Evolutionary conservation across 169 alveolate genomes (phyloP), one percentile per base, ranked within the genome.

Genomic region (Babesia ovata): DNA sequence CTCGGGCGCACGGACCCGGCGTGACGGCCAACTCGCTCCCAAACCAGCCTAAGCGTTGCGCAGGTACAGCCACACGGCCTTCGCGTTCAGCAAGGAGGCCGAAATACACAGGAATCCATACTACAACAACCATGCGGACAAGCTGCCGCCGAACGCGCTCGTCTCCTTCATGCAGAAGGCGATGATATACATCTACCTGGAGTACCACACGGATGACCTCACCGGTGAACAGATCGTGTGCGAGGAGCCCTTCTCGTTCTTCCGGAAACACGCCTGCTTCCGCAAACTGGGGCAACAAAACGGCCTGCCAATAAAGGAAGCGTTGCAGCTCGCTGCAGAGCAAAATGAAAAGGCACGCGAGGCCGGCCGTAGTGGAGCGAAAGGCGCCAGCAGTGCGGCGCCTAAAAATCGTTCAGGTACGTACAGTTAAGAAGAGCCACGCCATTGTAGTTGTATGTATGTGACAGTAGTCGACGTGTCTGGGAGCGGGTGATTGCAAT

Each of bases 161-260:
- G 93, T 93, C 33, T 87, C 95, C 21, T 90, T 93, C 33, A 82
- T 93, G 79, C 97, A 93, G 82, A 93, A 93, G 83, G 96, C 97
- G n/a, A 72, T 93, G 85, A 86, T 92, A 42, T 93, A 86, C 76
- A 90, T 92, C 42, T 92, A 91, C 65, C 65, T 93, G 46, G 97
- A 93, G 76, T 92, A 87, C 60, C 97, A 93, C 86, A 92, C 95
- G 16, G 96, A 93, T 26, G 91, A 89, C 59, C 90, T 85, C 14
- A 83, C 88, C 26, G 95, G 95, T 10, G 86, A 86, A 14, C 90
- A 74, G 59, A 85, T 87, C 44, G 73, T 61, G 24, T 92, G 95
- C 84, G 95, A 91, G 39, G 96, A 92, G 60, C 91, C 96, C 21
- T 93, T 93, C 73, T 84, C 95, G 21, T 84, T 93, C 70, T 93